Evolutionary conservation across 148 eudicot genomes (phyloP), one percentile per base, ranked within the genome.

Genomic region (Amaranthus cruentus): DNA sequence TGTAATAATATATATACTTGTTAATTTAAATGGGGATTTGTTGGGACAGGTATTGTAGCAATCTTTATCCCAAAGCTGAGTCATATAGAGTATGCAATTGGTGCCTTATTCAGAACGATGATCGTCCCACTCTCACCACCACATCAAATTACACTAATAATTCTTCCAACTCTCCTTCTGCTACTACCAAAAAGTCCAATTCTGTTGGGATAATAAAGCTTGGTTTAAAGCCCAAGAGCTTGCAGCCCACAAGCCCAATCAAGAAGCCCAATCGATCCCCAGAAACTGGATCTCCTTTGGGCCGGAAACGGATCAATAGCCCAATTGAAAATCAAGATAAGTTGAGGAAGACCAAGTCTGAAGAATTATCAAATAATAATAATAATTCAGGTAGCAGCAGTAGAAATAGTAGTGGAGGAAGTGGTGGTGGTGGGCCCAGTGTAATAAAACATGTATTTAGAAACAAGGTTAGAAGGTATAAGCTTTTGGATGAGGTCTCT

Each of bases 31-130:
- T 13, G 61, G 4, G 7, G 12, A 9, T 43, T 55, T 42, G 3
- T 43, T 47, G 15, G 6, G 6, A 9, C 83, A 91, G 97, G 82
- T 91, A 91, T 75, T 91, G 97, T 75, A 91, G 97, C 88, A 87
- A 87, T 77, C 55, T 80, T 67, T 91, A 89, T 78, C 97, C 97
- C 48, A 82, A 83, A 73, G 91, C 93, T 3, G 91, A 89, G 43
- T 69, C 90, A 21, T 87, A 89, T 52, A 69, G 84, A 68, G 82
- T 84, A n/a, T 91, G 97, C 87, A 89, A 91, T 75, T 91, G 97
- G 97, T 91, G 97, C 65, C 75, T 91, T 68, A 80, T 77, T 67
- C 82, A 79, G 52, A 84, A 78, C 48, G 64, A 82, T 4, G 81
- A 69, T 13, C 15, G 48, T 50, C 68, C 60, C 12, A 65, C 48